phyloP scores from a whole-genome alignment of 2,329 filamentous ascomycete genomes.

The Clarireedia homoeocarpa region DNA sequence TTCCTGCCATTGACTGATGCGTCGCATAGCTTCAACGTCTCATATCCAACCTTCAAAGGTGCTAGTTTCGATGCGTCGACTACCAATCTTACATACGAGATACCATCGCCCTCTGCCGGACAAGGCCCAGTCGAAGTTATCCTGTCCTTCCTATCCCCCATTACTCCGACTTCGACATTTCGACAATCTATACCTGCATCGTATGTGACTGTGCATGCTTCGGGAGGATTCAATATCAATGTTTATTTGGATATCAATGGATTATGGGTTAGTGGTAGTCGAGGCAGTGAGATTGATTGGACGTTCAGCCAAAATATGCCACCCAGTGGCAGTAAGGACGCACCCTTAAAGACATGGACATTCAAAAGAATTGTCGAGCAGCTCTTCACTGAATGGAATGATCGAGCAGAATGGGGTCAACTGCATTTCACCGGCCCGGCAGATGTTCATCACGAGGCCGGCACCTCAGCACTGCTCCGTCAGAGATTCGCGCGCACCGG shows the following conservation, averaged over 20 bases:
- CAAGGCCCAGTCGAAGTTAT: slow-evolving; percentile 43
- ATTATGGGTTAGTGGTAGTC: slow-evolving; percentile 75
- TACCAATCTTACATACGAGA: slow-evolving; percentile 58
- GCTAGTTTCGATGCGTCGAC: slow-evolving; percentile 61
- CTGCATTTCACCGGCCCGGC: slow-evolving; percentile 67
- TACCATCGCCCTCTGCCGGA: slow-evolving; percentile 37
- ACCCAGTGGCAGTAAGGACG: slow-evolving; percentile 30
- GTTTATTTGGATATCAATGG: slow-evolving; percentile 63
- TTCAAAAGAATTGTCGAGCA: slow-evolving; percentile 53
- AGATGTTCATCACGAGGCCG: slow-evolving; percentile 61
- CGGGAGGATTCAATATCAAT: slow-evolving; percentile 56
- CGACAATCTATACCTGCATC: slow-evolving; percentile 52
- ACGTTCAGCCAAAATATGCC: slow-evolving; percentile 42
- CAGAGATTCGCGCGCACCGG: slow-evolving; percentile 63
- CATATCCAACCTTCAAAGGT: slow-evolving; percentile 51
- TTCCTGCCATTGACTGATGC: not conserved
- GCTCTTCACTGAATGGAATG: slow-evolving; percentile 64
- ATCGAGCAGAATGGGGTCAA: slow-evolving; percentile 78
- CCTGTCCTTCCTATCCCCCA: slow-evolving; percentile 44
- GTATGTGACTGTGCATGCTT: slow-evolving; percentile 64
- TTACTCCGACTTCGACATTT: slow-evolving; percentile 27
- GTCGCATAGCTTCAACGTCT: slow-evolving; percentile 43
- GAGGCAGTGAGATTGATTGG: slow-evolving; percentile 64
- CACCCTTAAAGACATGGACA: slow-evolving; percentile 57
- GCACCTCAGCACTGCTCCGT: slow-evolving; percentile 57